phyloP scores from a whole-genome alignment of 176 grass and related monocot genomes.

The Panicum miliaceum region DNA sequence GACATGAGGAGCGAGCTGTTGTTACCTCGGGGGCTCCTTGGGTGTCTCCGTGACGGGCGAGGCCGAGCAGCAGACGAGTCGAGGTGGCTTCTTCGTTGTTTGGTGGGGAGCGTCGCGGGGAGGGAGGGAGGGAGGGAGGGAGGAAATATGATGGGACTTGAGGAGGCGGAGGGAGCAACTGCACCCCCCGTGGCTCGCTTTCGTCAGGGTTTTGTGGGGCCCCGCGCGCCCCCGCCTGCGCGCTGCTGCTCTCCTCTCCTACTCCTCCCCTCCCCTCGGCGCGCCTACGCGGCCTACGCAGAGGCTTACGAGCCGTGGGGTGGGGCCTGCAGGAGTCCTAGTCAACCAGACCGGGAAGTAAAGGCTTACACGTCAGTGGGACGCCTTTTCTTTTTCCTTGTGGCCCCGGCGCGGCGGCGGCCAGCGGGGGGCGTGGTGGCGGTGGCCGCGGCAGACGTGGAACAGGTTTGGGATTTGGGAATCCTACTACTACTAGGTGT shows the following conservation, averaged over 20 bases:
- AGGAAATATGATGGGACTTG: background rate
- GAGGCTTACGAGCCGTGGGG: too few relatives aligned
- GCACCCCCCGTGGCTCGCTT: background rate
- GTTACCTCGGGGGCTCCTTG: background rate
- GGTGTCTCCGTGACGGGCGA: background rate
- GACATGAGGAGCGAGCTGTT: background rate
- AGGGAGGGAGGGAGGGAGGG: too few relatives aligned
- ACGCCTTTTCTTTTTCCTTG: background rate
- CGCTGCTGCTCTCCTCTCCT: too few relatives aligned
- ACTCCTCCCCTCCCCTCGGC: background rate
- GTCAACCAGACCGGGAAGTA: too few relatives aligned
- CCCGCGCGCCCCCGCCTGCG: background rate
- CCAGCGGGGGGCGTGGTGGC: too few relatives aligned
- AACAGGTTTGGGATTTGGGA: too few relatives aligned
- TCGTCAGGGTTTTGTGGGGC: constrained; percentile 8
- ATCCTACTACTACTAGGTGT: too few relatives aligned
- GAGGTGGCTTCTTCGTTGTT: background rate
- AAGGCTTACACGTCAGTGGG: background rate
- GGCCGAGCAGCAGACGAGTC: background rate
- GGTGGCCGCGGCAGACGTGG: too few relatives aligned
- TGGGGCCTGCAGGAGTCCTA: background rate
- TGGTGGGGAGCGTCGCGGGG: background rate
- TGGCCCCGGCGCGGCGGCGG: too few relatives aligned
- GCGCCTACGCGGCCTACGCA: background rate
- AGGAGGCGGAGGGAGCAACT: constrained; percentile 24